A percentile compares a stretch with the other conserved stretches of the same genome.
These are phyloP conservation scores for Rhipidocladum racemiflorum DNA, from an alignment of 176 grass and related monocot genomes.

Conservation along the genomic window DNA sequence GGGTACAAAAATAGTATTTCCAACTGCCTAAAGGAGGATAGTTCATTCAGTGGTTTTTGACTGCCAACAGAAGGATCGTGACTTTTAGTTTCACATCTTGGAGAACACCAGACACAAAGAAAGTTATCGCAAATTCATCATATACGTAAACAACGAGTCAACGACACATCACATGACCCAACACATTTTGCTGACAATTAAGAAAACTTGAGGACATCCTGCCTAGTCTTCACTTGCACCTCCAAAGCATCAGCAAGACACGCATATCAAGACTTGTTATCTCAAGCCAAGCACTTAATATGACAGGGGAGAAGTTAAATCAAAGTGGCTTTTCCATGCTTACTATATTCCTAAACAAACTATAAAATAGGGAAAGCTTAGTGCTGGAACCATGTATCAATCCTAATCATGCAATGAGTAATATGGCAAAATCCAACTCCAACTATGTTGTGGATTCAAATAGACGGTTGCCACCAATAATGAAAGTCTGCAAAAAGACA, in stretches of 20 bases:
- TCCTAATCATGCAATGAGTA: constrained; percentile 12
- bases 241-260: constrained; percentile 5
- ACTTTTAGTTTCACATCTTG: neutral
- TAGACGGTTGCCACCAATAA: neutral
- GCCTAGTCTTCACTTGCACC: constrained; percentile 6
- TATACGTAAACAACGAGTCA: constrained; percentile 1
- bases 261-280: neutral
- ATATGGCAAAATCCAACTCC: neutral
- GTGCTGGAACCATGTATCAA: neutral
- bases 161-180: neutral
- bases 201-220: neutral
- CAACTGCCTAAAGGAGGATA: neutral
- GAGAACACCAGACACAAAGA: constrained; percentile 16
- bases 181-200: constrained; percentile 6
- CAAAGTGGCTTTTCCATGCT: neutral
- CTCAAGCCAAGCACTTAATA: constrained; percentile 17
- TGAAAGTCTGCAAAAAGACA: neutral
- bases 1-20: neutral
- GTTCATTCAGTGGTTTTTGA: neutral
- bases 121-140: neutral
- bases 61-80: neutral
- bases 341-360: neutral
- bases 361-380: constrained; percentile 9
- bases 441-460: neutral
- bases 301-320: neutral